These are phyloP conservation scores for Vaccinium vitisidaea DNA, from an alignment of 148 eudicot genomes.

Conservation along the genomic window DNA sequence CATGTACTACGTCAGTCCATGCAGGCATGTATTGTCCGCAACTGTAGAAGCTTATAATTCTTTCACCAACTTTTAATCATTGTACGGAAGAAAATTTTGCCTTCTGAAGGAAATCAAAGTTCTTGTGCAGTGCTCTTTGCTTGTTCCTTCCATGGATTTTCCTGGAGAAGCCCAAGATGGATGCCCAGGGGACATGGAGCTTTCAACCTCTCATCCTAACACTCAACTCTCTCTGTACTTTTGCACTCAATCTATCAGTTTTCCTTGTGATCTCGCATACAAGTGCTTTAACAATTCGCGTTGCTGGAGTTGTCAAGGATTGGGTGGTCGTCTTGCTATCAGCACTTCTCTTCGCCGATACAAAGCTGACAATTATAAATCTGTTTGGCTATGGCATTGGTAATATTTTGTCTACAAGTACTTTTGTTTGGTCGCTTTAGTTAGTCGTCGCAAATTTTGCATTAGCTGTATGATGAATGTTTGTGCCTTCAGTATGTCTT, in stretches of 20 bases:
- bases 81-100: conserved; percentile 5
- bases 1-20: conserved; percentile 98
- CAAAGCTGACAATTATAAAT: conserved; percentile 82
- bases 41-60: background rate
- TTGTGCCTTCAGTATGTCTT: background rate
- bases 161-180: conserved; percentile 94
- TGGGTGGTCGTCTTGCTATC: conserved; percentile 97
- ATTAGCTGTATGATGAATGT: background rate
- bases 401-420: conserved; percentile 28
- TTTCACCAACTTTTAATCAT: background rate
- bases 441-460: background rate
- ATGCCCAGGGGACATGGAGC: conserved; percentile 72
- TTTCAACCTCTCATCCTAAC: conserved; percentile 66
- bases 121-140: conserved; percentile 81
- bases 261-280: conserved; percentile 94
- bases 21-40: conserved; percentile 63
- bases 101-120: conserved; percentile 11
- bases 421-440: background rate
- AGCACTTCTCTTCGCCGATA: conserved; percentile 93
- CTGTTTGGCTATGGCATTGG: conserved; percentile 93
- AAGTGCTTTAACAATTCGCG: conserved; percentile 96
- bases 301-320: conserved; percentile 99
- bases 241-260: conserved; percentile 95
- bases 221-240: conserved; percentile 91
- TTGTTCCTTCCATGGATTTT: conserved; percentile 95